Percentiles rank a stretch among this genome's conserved stretches.
These are phyloP conservation scores for Aphanomyces invadans DNA, from an alignment of 352 stramenopile genomes.

Conservation along the genomic window DNA sequence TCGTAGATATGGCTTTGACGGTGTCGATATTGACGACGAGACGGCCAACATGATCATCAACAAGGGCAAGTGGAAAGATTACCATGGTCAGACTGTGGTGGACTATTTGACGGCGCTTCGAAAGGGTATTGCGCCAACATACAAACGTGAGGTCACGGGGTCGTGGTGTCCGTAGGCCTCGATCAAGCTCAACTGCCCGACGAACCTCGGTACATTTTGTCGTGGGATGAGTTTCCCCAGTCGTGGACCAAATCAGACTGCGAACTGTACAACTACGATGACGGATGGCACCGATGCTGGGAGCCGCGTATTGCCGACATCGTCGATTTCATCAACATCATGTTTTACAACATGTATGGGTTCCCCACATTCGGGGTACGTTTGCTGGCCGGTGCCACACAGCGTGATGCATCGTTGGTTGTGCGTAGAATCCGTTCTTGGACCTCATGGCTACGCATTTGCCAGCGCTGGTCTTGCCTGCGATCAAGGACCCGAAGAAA, in stretches of 20 bases:
- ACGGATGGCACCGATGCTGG: conserved; percentile 43
- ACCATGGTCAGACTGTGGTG: conserved; percentile 8
- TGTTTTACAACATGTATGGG: conserved; percentile 55
- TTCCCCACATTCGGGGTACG: background rate
- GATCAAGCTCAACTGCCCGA: conserved; percentile 1
- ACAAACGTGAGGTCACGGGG: background rate
- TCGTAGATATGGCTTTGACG: conserved; percentile 48
- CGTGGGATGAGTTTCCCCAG: conserved; percentile 20
- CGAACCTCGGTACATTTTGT: conserved; percentile 12
- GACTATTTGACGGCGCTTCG: conserved; percentile 9
- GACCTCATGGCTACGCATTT: background rate
- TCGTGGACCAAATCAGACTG: conserved; percentile 1
- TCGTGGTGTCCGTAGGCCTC: background rate
- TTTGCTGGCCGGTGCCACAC: too few relatives aligned
- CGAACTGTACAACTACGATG: background rate
- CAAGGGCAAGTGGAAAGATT: conserved; percentile 11
- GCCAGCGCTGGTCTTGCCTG: background rate
- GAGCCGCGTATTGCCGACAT: conserved; percentile 39
- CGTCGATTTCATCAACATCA: conserved; percentile 80
- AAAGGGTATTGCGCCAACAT: conserved; percentile 26
- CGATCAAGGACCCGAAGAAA: background rate
- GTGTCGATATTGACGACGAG: conserved; percentile 74
- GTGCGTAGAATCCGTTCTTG: background rate
- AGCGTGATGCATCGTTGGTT: too few relatives aligned
- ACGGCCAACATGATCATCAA: conserved; percentile 30